Base-by-base conservation (phyloP, 2,329 filamentous ascomycete species). In the Xylariaceae sp. region DNA sequence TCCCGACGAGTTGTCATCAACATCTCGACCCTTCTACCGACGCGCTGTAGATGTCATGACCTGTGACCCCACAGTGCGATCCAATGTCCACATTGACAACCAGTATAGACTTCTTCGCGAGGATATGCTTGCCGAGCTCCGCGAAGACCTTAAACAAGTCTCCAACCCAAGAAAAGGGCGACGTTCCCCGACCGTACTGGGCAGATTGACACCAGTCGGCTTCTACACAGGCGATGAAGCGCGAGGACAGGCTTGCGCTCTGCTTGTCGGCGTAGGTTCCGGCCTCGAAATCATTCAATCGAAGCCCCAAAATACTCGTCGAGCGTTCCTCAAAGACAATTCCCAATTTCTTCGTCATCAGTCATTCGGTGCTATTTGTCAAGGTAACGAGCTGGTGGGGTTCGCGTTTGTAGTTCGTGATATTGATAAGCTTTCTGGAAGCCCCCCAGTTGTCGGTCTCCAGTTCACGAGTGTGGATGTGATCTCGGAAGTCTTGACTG, bases 71-170 rank as follows among this genome's bases (percentile, higher is more conserved):
- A 51, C 69, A 1, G 57, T 62, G 0, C 72, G 79, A 1, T 64
- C 75, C 0, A 65, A 66, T 0, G 63, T 69, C 0, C 82, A 89
- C 60, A 63, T 87, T 0, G 86, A 89, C 58, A 87, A 85, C 58
- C 82, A 89, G 47, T 90, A 86, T 55, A 81, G 86, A 0, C 73
- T 90, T 0, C 69, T 89, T 0, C 70, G 86, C 2, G 85, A 90
- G 55, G 86, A 90, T 54, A 83, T 89, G 74, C 65, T 90, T 0
- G 78, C 72, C 0, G 84, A 86, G 53, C 68, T 90, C 1, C 76
- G 81, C 1, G 77, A 82, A 6, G 84, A 86, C 12, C 42, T 57
- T 1, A 46, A 52, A 33, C 36, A 49, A 15, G 52, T 49, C 0
- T 68, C 62, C n/a, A 75, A 75, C 0, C 68, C 67, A 15, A 82